Conservation (phyloP, 345 rosid species). For the Eucalyptus regnans region DNA sequence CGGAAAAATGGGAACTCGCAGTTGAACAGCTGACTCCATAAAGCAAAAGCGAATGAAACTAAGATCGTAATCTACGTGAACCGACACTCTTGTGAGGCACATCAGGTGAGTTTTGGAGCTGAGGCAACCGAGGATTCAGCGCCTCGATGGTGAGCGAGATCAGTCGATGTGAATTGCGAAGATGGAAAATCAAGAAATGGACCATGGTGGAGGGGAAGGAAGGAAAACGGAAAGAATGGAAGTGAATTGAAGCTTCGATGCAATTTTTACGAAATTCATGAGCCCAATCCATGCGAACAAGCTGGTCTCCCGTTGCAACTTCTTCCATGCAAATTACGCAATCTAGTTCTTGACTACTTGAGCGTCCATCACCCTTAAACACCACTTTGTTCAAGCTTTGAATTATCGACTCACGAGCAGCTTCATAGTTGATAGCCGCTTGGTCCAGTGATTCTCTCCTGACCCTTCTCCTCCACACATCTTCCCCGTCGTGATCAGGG, state of each 20-base stretch:
- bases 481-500: no score
- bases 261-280: not conserved
- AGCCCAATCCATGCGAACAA: not conserved
- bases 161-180: not conserved
- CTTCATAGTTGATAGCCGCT: not conserved
- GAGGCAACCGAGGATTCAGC: not conserved
- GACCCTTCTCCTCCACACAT: no score
- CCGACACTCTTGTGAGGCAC: not conserved
- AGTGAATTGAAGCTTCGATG: not conserved
- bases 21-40: not conserved
- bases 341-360: not conserved
- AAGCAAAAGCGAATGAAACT: not conserved
- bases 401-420: not conserved
- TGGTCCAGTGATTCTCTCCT: not conserved
- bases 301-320: not conserved
- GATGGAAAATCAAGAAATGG: not conserved
- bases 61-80: not conserved
- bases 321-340: not conserved
- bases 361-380: not conserved
- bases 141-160: not conserved
- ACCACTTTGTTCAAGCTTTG: not conserved
- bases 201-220: not conserved
- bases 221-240: not conserved
- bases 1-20: not conserved
- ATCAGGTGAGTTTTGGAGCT: not conserved